Conservation (phyloP, 192 early-diverging fungal species). For the Helicostylum pulchrum region DNA sequence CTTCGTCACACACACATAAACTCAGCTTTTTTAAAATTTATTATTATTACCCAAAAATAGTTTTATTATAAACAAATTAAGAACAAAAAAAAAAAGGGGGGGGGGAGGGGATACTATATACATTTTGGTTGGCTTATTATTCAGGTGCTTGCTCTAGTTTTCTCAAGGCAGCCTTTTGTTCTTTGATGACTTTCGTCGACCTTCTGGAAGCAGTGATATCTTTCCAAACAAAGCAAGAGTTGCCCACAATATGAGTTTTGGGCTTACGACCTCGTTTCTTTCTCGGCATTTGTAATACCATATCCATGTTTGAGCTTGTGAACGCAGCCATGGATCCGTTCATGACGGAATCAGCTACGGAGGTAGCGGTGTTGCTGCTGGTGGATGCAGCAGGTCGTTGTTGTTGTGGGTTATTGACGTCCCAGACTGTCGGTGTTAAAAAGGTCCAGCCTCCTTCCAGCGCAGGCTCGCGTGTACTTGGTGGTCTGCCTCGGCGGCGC, state of each 20-base stretch:
- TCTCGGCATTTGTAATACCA: constrained; percentile 35
- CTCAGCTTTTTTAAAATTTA: not conserved
- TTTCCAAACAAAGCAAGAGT: constrained; percentile 41
- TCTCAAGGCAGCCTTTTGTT: not conserved
- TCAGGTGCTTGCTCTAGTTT: constrained; percentile 8
- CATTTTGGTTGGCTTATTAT: no score
- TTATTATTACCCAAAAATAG: not conserved
- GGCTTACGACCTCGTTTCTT: constrained; percentile 41
- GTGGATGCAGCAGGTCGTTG: not conserved
- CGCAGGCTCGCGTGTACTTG: constrained; percentile 15
- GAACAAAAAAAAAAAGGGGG: no score
- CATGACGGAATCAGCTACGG: constrained; percentile 6
- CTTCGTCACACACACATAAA: not conserved
- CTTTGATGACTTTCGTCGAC: not conserved
- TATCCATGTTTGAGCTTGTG: constrained; percentile 34
- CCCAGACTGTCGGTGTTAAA: constrained; percentile 32
- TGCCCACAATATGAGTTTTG: constrained; percentile 39
- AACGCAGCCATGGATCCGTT: constrained; percentile 34
- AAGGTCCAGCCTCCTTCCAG: constrained; percentile 33
- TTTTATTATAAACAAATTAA: no score
- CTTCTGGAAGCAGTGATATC: constrained; percentile 18
- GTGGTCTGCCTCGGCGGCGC: constrained; percentile 24
- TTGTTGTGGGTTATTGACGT: constrained; percentile 17
- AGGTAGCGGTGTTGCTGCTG: not conserved
- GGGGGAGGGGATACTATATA: no score